Percentiles rank a stretch among this genome's conserved stretches.
These are phyloP conservation scores for Metarhizium anisopliae DNA, from an alignment of 2,329 filamentous ascomycete species.

Conservation along the genomic window DNA sequence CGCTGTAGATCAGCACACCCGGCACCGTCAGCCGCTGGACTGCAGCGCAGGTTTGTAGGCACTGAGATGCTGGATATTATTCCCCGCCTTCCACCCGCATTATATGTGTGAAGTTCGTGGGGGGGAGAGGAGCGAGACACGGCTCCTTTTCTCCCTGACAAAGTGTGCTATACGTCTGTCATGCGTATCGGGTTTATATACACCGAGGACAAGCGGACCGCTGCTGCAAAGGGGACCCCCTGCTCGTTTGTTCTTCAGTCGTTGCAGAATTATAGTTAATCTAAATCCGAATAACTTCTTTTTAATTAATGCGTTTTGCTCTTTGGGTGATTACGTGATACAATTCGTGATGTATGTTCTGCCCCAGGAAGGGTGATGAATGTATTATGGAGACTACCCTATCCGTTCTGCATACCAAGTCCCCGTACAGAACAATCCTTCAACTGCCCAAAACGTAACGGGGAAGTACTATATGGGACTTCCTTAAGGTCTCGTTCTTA, in stretches of 20 bases:
- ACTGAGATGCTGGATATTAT: constrained; percentile 25
- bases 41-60: constrained; percentile 13
- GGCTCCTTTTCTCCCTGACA: not conserved
- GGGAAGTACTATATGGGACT: too few species aligned
- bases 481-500: too few species aligned
- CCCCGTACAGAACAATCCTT: too few species aligned
- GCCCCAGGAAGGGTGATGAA: too few species aligned
- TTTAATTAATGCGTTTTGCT: not conserved
- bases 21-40: constrained; percentile 11
- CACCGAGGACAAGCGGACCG: constrained; percentile 25
- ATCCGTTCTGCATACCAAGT: too few species aligned
- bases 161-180: constrained; percentile 8
- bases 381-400: too few species aligned
- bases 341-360: too few species aligned
- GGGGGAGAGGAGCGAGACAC: not conserved
- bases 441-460: too few species aligned
- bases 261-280: constrained; percentile 34
- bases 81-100: not conserved
- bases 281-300: constrained; percentile 18
- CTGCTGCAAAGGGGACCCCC: constrained; percentile 23
- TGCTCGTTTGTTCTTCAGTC: constrained; percentile 24
- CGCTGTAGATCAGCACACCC: constrained; percentile 14
- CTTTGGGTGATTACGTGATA: too few species aligned
- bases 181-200: constrained; percentile 10
- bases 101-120: not conserved